Evolutionary conservation across 192 early-diverging fungal genomes (phyloP).

Genomic region (Entophlyctis luteolus): DNA sequence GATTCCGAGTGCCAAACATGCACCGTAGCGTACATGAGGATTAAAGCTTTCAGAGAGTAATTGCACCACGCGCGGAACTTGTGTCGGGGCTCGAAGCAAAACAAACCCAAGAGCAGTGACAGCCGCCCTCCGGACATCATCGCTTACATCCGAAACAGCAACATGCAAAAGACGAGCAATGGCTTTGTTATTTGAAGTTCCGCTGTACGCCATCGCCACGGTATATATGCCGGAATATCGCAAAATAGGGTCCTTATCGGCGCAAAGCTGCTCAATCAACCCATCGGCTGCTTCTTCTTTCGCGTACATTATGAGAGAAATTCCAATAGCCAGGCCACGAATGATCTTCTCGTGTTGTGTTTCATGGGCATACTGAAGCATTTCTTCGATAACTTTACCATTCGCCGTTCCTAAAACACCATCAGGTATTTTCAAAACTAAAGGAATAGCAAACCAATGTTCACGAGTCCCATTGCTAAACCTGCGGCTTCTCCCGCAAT

Average conservation of each 20-base stretch:
- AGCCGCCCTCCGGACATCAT: constrained; percentile 98
- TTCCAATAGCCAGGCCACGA: constrained; percentile 88
- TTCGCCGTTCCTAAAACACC: constrained; percentile 83
- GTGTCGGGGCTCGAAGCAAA: constrained; percentile 83
- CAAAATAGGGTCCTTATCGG: constrained; percentile 93
- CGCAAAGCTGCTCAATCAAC: constrained; percentile 77
- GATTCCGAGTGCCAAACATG: constrained; percentile 92
- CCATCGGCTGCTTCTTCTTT: constrained; percentile 90
- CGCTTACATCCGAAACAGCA: constrained; percentile 96
- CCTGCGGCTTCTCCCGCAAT: constrained; percentile 97
- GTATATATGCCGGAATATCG: constrained; percentile 97
- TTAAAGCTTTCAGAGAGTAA: constrained; percentile 96
- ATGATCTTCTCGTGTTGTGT: constrained; percentile 99
- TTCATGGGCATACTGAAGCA: constrained; percentile 96
- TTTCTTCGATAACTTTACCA: constrained; percentile 78
- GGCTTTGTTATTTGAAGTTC: constrained; percentile 96
- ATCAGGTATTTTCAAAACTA: no score
- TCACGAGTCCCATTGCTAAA: constrained; percentile 92
- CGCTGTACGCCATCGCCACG: constrained; percentile 95
- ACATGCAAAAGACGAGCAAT: constrained; percentile 91
- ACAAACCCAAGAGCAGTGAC: constrained; percentile 96
- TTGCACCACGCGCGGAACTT: constrained; percentile 98
- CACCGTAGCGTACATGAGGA: constrained; percentile 97
- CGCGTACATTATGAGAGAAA: constrained; percentile 95
- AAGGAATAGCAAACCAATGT: no score